These are phyloP conservation scores for Hypoxylon sp. DNA, from an alignment of 2,329 filamentous ascomycete species.

Conservation along the genomic window DNA sequence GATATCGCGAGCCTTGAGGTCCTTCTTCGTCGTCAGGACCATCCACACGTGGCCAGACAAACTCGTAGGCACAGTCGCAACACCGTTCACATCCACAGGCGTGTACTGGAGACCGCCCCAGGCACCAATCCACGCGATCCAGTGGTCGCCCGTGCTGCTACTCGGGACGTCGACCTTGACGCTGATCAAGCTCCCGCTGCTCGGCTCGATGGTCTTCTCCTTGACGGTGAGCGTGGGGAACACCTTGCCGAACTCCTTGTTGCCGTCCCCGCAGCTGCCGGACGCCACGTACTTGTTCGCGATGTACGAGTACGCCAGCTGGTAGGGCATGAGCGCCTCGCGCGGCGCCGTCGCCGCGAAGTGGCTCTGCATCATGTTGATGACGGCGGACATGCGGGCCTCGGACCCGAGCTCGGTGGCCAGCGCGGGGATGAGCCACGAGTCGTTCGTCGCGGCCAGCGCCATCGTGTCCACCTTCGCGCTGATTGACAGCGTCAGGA, in stretches of 20 bases:
- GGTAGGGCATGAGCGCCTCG: conserved; percentile 54
- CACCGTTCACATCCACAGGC: conserved; percentile 45
- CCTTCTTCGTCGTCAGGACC: conserved; percentile 52
- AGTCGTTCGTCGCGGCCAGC: conserved; percentile 52
- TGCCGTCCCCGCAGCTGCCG: conserved; percentile 47
- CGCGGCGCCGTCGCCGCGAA: conserved; percentile 54
- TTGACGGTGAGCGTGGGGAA: conserved; percentile 49
- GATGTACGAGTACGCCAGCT: conserved; percentile 55
- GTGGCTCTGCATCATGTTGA: conserved; percentile 60
- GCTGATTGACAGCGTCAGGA: conserved; percentile 54
- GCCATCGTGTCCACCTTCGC: conserved; percentile 52
- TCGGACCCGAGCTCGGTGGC: conserved; percentile 56
- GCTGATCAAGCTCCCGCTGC: conserved; percentile 39
- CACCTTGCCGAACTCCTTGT: conserved; percentile 32
- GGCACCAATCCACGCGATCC: conserved; percentile 57
- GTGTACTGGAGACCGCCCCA: conserved; percentile 57
- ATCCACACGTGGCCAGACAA: conserved; percentile 58
- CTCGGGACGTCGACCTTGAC: conserved; percentile 48
- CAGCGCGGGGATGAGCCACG: conserved; percentile 55
- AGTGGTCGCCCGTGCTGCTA: conserved; percentile 46
- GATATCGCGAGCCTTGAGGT: conserved; percentile 39
- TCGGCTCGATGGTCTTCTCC: conserved; percentile 29
- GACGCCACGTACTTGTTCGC: conserved; percentile 51
- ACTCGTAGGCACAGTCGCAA: conserved; percentile 51
- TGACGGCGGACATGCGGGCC: conserved; percentile 55